These are phyloP conservation scores for Neonothopanus nambi DNA, from an alignment of 1,284 basidiomycete genomes.

Conservation along the genomic window DNA sequence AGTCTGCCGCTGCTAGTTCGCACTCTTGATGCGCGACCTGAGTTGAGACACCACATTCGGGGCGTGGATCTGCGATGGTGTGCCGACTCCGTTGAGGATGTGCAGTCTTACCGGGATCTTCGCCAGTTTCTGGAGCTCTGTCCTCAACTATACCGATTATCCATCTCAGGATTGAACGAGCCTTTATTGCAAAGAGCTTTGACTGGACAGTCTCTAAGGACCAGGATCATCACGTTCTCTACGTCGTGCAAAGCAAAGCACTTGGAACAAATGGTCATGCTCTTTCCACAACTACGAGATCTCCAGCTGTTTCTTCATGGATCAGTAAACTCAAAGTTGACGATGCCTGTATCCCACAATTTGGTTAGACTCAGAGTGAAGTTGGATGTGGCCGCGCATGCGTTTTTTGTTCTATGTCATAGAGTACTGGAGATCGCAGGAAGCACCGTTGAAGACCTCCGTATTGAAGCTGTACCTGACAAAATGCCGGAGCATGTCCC, in stretches of 20 bases:
- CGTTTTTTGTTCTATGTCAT: neutral
- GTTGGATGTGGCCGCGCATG: neutral
- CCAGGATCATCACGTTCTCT: neutral
- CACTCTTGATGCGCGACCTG: constrained; percentile 15
- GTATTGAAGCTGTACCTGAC: neutral
- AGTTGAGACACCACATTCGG: constrained; percentile 13
- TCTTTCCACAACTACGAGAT: constrained; percentile 3
- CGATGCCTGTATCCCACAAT: neutral
- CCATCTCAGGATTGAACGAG: constrained; percentile 9
- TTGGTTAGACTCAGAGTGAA: neutral
- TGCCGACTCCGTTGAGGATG: neutral
- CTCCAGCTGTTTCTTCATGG: constrained; percentile 2
- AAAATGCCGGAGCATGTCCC: neutral
- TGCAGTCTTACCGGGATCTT: neutral
- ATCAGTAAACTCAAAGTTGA: neutral
- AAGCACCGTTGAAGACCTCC: neutral
- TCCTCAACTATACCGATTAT: constrained; percentile 12
- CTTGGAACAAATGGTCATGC: neutral
- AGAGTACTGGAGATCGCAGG: neutral
- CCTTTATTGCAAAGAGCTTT: constrained; percentile 7
- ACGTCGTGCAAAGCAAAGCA: neutral
- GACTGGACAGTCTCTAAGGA: neutral
- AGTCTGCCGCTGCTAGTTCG: constrained; percentile 17
- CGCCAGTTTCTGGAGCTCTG: constrained; percentile 9
- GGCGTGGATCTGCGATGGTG: constrained; percentile 16